Evolutionary conservation across 164 flowering plant species (phyloP), one percentile per base, ranked within the genome.

Genomic region (Nymphaea thermarum): DNA sequence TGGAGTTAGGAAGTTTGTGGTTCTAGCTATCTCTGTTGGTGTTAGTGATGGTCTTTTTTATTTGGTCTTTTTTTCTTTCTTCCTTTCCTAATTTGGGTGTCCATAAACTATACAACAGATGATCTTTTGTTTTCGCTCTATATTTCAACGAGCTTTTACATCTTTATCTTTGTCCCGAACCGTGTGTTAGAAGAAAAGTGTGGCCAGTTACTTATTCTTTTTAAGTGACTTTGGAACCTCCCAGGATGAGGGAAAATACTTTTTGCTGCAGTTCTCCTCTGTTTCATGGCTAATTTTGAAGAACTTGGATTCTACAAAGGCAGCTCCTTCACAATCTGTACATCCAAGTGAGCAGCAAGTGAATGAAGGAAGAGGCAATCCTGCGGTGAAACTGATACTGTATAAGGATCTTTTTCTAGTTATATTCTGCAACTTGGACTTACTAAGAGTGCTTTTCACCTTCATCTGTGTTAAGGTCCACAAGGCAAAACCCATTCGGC

Each of bases 331-430:
- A 7, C 71, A 71, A 75, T 66, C 77, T 51, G 60, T n/a, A 43
- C 66, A 77, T 64, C 72, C 63, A 43, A 79, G 73, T 72, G 77
- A 57, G 51, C 64, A 79, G 55, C 65, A 70, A 66, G 94, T 91
- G 67, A 83, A 90, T 25, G 43, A 47, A 47, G 7, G 55, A 47
- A 5, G 7, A 47, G 7, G 12, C 12, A 6, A 6, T 47, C 12
- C 55, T 47, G 12, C 55, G 7, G 55, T 47, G 36, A 25, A 25
- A 25, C 36, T 25, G 36, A 25, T 25, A 25, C 36, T 25, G 36
- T 25, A 25, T 25, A 25, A 25, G 36, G 36, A 25, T 25, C 36
- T 25, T 1, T 25, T 25, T 25, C 36, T 25, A 25, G 36, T 25
- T 25, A 25, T 1, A 25, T 25, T 25, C 36, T 25, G 36, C 36